Base-by-base conservation (phyloP, 164 flowering plant genomes). In the Stephania yunnanensis region DNA sequence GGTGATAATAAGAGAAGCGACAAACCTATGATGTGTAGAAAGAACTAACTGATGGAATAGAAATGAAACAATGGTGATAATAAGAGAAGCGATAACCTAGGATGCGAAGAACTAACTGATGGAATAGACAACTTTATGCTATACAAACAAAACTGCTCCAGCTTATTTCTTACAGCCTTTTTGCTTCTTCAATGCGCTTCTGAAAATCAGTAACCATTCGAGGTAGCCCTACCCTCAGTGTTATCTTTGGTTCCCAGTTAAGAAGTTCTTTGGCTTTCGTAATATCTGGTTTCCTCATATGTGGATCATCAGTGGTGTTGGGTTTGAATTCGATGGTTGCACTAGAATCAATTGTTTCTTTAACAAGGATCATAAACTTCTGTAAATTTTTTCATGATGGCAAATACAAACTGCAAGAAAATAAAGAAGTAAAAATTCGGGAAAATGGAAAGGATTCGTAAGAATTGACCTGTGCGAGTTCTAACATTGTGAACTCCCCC, bases 281-380 rank as follows among this genome's bases (percentile, higher is more conserved):
- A 45, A 94, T 94, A 79, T 94, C 97, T 15, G 98, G 98, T 75
- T 94, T 94, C 80, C 98, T 89, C 83, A 83, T 94, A 70, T 92
- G 96, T 7, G 98, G 97, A 82, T 94, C 97, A 72, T 94, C 97
- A 25, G 91, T 95, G 10, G 98, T 94, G 80, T 94, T 94, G 66
- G 89, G 85, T 73, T 72, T 86, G 78, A 84, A 94, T 64, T 87
- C 94, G 78, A 94, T 92, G 29, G 86, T 87, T 12, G 98, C 96
- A 75, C 91, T 89, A 17, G 97, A 68, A 81, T 94, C 98, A 67
- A 94, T 87, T 13, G 84, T 83, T 73, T 92, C 90, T 83, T 92
- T 91, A 30, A 94, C 96, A 61, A 94, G 81, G 46, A 36, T 12
- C 53, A 46, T 71, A 10, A 7, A 58, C 4, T n/a, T 7, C 7